Evolutionary conservation across 2,329 filamentous ascomycete species (phyloP), one percentile per base, ranked within the genome.

Genomic region (Thermochaetoides dissita): DNA sequence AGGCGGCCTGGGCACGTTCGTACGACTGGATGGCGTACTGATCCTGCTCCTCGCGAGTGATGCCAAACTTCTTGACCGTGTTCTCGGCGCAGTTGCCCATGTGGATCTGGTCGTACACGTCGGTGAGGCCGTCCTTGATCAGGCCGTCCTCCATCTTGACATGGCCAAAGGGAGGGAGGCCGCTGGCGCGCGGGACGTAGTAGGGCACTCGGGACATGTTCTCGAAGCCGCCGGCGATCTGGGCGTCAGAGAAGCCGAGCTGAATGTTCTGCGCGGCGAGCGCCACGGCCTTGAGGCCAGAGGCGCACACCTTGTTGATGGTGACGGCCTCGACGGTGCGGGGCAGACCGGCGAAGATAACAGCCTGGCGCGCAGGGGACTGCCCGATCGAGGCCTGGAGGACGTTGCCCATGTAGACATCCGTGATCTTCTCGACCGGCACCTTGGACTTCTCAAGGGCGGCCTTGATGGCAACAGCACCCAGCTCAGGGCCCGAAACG

Each of bases 361-460:
- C 69, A 8, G 91, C 91, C 66, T 98, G 91, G 38, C 91, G 79
- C 17, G 91, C 89, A 2, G 91, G 91, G 0, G 91, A 77, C 65
- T 98, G 91, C 37, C 91, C 91, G 6, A 91, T 74, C 11, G 74
- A 75, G 36, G 73, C 89, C 61, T 87, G 81, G 34, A 96, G 72
- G 8, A 96, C 91, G 56, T 95, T 94, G 58, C 91, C 91, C 84
- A 96, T 94, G 68, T 96, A 96, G 10, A 96, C 86, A 63, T 94
- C 84, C 49, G 81, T 83, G 56, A 96, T 85, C 58, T 82, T 83
- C 31, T 81, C 77, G 40, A 77, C 62, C 2, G 91, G 88, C 6
- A 96, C 74, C 50, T 78, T 80, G 40, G 88, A 93, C 63, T 91
- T 94, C 53, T 81, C 75, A 41, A 98, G 64, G 29, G 91, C 91